phyloP scores from a whole-genome alignment of 192 early-diverging fungal genomes.

The Backusella australiensis region DNA sequence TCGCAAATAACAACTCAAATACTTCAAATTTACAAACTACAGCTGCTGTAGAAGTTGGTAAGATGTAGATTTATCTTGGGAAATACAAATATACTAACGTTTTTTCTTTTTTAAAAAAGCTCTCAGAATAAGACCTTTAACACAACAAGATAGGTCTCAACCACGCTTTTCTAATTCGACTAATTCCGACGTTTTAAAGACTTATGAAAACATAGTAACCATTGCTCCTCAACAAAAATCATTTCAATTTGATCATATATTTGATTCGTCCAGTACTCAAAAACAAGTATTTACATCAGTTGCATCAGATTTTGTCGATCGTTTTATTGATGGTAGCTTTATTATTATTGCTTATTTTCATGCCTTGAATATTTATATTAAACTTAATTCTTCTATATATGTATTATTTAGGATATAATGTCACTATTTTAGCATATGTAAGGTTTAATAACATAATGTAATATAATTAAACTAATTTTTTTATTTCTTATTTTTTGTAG shows the following conservation, averaged over 20 bases:
- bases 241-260: conserved; percentile 33
- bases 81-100: neutral
- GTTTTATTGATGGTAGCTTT: conserved; percentile 30
- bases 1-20: conserved; percentile 5
- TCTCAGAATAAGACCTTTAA: conserved; percentile 29
- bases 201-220: conserved; percentile 24
- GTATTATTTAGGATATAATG: conserved; percentile 81
- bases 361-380: conserved; percentile 2
- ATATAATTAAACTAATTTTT: neutral
- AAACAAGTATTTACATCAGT: conserved; percentile 32
- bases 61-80: neutral
- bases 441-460: conserved; percentile 6
- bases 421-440: conserved; percentile 88
- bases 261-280: conserved; percentile 30
- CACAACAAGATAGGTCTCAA: conserved; percentile 22
- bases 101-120: conserved; percentile 5
- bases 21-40: neutral
- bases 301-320: conserved; percentile 25
- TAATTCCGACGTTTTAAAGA: conserved; percentile 33
- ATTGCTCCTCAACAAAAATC: conserved; percentile 32
- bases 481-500: conserved; percentile 10
- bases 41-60: conserved; percentile 14
- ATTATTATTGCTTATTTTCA: neutral
- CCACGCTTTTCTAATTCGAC: conserved; percentile 27
- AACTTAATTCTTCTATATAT: neutral